Conservation (phyloP, 2,329 filamentous ascomycete species). For the Aspergillus sp. region DNA sequence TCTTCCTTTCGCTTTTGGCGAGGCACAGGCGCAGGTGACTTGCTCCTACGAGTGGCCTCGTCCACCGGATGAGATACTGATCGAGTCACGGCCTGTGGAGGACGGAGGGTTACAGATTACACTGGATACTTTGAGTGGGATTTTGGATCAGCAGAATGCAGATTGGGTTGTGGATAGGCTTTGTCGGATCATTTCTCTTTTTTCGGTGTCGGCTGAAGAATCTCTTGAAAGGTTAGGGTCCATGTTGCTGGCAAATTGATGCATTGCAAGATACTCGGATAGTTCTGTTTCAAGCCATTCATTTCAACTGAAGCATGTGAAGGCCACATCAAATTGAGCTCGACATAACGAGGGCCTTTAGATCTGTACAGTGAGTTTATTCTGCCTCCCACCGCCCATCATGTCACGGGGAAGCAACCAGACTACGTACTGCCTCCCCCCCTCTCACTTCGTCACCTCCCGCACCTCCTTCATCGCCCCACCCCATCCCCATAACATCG, state of each 20-base stretch:
- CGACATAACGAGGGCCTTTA: too few species aligned
- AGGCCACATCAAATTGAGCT: too few species aligned
- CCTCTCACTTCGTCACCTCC: too few species aligned
- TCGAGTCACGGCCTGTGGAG: neutral
- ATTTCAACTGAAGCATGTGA: too few species aligned
- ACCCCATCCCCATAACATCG: too few species aligned
- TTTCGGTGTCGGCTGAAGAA: neutral
- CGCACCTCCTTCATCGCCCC: too few species aligned
- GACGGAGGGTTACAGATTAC: neutral
- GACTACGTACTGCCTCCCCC: too few species aligned
- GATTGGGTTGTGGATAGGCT: neutral
- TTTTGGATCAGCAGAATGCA: neutral
- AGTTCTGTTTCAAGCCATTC: too few species aligned
- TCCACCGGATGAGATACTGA: neutral
- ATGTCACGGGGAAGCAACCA: too few species aligned
- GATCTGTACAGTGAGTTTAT: too few species aligned
- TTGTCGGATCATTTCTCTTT: neutral
- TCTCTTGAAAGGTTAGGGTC: neutral
- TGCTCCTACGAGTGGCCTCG: neutral
- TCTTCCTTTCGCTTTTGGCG: neutral
- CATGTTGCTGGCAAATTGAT: neutral
- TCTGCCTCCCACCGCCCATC: too few species aligned
- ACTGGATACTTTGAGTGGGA: neutral
- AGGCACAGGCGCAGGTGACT: neutral
- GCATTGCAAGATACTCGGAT: neutral